A percentile compares a stretch with the other conserved stretches of the same genome.
These are phyloP conservation scores for Penicillium paxilli DNA, from an alignment of 495 filamentous ascomycete genomes.

Conservation along the genomic window DNA sequence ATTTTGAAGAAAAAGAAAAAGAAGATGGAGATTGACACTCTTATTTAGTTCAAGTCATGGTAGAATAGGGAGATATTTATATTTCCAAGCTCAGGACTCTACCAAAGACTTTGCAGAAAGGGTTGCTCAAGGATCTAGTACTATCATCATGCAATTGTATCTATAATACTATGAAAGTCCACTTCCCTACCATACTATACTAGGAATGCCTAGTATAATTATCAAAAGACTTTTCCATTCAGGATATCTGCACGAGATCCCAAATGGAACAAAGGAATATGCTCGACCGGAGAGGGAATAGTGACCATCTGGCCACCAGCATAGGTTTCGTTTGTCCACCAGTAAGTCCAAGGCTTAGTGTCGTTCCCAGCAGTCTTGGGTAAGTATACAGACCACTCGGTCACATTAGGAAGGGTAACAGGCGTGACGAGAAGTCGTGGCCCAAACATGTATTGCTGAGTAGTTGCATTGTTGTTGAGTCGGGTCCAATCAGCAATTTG, in stretches of 20 bases:
- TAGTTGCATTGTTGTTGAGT: conserved; percentile 22
- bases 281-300: conserved; percentile 20
- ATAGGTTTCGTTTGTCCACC: conserved; percentile 31
- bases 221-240: conserved; percentile 19
- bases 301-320: conserved; percentile 26
- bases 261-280: conserved; percentile 28
- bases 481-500: conserved; percentile 15
- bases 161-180: too few relatives aligned
- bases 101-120: too few relatives aligned
- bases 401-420: conserved; percentile 24
- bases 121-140: too few relatives aligned
- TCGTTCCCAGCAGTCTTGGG: conserved; percentile 13
- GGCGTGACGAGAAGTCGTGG: conserved; percentile 26
- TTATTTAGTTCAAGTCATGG: too few relatives aligned
- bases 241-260: conserved; percentile 20
- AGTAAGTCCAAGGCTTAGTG: conserved; percentile 26
- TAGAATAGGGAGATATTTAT: too few relatives aligned
- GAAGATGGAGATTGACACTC: background rate
- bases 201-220: background rate
- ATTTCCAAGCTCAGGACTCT: too few relatives aligned
- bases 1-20: background rate
- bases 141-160: too few relatives aligned
- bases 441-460: conserved; percentile 35
- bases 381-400: conserved; percentile 32
- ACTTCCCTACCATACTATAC: too few relatives aligned